phyloP scores from a whole-genome alignment of 495 filamentous ascomycete genomes.

The Penicillium atrosanguineum region DNA sequence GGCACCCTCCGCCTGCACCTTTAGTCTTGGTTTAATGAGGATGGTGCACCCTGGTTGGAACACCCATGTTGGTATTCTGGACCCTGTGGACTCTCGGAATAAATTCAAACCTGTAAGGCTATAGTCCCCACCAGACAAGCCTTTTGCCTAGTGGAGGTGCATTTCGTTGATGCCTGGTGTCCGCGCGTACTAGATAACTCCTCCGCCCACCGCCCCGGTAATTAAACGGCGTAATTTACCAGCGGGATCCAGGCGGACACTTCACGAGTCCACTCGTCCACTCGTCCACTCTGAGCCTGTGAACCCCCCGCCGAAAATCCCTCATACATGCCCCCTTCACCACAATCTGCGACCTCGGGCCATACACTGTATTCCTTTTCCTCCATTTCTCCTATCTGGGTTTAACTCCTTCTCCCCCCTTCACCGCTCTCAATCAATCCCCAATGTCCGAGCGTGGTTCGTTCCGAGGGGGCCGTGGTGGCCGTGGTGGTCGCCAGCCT shows the following conservation, averaged over 20 bases:
- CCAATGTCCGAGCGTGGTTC: constrained; percentile 68
- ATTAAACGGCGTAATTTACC: neutral
- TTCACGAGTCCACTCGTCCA: too few species aligned
- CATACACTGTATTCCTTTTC: neutral
- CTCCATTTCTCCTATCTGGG: neutral
- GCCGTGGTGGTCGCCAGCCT: constrained; percentile 40
- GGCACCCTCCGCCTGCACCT: constrained; percentile 2
- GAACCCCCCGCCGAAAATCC: constrained; percentile 26
- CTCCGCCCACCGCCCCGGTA: neutral
- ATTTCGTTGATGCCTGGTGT: constrained; percentile 12
- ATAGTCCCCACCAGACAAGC: neutral
- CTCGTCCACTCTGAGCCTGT: constrained; percentile 7
- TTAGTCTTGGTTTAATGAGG: neutral
- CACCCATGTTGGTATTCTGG: too few species aligned
- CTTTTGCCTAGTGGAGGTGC: neutral
- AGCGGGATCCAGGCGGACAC: constrained; percentile 9
- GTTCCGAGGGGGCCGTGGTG: constrained; percentile 55
- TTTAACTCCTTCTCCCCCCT: neutral
- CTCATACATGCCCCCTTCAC: constrained; percentile 22
- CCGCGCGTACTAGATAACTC: neutral
- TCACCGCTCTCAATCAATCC: constrained; percentile 13
- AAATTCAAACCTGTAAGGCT: neutral
- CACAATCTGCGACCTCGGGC: neutral
- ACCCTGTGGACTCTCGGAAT: too few species aligned
- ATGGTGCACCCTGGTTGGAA: too few species aligned